A percentile compares a stretch with the other conserved stretches of the same genome.
Conservation (phyloP, 73 alveolate species). For the Durusdinium trenchii region DNA sequence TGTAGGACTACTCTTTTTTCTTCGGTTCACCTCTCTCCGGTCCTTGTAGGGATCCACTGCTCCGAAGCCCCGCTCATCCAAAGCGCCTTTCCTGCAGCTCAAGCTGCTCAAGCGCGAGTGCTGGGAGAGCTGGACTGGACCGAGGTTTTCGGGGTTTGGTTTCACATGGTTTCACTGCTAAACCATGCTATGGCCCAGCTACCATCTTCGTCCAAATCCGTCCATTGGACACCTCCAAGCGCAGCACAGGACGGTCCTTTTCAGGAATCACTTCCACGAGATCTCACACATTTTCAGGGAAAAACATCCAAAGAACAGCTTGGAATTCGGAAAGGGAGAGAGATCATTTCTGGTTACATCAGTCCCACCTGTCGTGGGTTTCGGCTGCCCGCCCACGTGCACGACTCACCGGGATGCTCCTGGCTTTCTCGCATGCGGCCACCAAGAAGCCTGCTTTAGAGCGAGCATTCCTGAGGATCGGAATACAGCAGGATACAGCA, state of each 20-base stretch:
- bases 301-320: not conserved
- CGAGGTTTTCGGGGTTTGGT: not conserved
- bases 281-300: too few species aligned
- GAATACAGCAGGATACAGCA: too few species aligned
- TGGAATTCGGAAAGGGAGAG: not conserved
- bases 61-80: constrained; percentile 69
- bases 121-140: not conserved
- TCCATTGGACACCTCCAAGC: too few species aligned
- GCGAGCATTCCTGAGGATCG: constrained; percentile 49
- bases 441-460: constrained; percentile 82
- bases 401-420: not conserved
- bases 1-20: too few species aligned
- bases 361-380: not conserved
- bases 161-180: too few species aligned
- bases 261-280: too few species aligned
- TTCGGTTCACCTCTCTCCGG: not conserved
- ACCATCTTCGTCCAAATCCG: too few species aligned
- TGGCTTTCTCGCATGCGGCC: constrained; percentile 91
- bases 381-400: too few species aligned
- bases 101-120: not conserved
- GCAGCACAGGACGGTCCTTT: too few species aligned
- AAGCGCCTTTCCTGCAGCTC: constrained; percentile 56
- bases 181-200: too few species aligned
- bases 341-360: not conserved
- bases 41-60: constrained; percentile 87